Conservation (phyloP, 2,329 filamentous ascomycete species). For the Colletotrichum plurivorum region DNA sequence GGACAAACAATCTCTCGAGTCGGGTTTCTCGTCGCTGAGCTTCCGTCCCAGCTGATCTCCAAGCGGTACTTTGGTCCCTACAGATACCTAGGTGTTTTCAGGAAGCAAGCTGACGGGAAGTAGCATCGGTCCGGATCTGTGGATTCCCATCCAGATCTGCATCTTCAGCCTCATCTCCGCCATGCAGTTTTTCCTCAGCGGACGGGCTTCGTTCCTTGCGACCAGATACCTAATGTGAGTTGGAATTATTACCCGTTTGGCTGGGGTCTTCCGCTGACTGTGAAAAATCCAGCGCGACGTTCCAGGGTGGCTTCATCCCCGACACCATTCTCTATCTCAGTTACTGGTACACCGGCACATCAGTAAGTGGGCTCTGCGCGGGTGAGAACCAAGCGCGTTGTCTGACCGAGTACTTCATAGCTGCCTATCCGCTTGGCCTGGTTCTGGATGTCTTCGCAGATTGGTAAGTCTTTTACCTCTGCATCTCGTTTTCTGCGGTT, state of each 20-base stretch:
- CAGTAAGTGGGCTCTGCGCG: no score
- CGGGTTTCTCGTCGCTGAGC: slow-evolving; percentile 69
- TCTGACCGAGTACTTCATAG: slow-evolving; percentile 48
- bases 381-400: no score
- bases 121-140: slow-evolving; percentile 49
- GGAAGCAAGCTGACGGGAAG: not conserved
- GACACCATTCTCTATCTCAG: slow-evolving; percentile 55
- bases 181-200: slow-evolving; percentile 50
- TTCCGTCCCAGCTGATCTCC: slow-evolving; percentile 72
- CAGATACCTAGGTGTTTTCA: not conserved
- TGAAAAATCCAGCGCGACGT: slow-evolving; percentile 11
- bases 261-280: not conserved
- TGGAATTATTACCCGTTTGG: no score
- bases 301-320: slow-evolving; percentile 63
- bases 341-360: slow-evolving; percentile 78
- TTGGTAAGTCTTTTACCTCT: slow-evolving; percentile 40
- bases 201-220: slow-evolving; percentile 55
- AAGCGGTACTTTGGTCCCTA: slow-evolving; percentile 56
- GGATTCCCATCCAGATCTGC: slow-evolving; percentile 47
- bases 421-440: slow-evolving; percentile 75
- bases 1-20: slow-evolving; percentile 69
- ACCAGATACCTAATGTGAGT: slow-evolving; percentile 57
- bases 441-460: slow-evolving; percentile 71
- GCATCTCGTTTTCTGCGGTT: not conserved
- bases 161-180: slow-evolving; percentile 39